Percentiles rank a stretch among this genome's conserved stretches.
Evolutionary conservation across 768 basidiomycete genomes (phyloP).

Genomic region (Tephrocybe sp.): DNA sequence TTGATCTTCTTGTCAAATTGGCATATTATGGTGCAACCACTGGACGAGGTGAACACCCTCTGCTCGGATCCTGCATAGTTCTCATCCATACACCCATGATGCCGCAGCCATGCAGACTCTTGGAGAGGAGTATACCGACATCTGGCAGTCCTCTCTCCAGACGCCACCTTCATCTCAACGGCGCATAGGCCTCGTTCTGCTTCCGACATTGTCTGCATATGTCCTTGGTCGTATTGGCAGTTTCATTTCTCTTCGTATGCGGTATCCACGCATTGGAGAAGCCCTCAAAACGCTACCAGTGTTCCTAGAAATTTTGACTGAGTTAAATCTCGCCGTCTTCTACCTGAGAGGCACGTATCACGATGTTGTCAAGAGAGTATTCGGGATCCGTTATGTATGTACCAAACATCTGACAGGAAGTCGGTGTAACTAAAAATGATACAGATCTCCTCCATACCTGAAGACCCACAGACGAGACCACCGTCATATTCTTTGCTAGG

Average conservation of each 20-base stretch:
- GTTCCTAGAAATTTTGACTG: conserved; percentile 53
- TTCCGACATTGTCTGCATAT: conserved; percentile 66
- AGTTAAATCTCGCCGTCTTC: conserved; percentile 78
- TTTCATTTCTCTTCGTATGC: conserved; percentile 32
- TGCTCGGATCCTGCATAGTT: not conserved
- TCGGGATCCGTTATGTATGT: conserved; percentile 67
- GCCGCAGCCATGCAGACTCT: conserved; percentile 71
- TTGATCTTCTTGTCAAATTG: conserved; percentile 65
- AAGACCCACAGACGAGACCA: conserved; percentile 67
- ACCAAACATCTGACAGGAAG: not conserved
- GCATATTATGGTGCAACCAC: conserved; percentile 74
- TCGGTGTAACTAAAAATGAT: not conserved
- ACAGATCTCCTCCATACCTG: conserved; percentile 72
- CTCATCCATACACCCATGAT: not conserved
- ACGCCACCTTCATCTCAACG: conserved; percentile 41
- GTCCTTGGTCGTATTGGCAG: conserved; percentile 47
- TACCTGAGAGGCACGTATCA: conserved; percentile 83
- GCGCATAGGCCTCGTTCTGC: conserved; percentile 57
- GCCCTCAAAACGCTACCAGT: conserved; percentile 42
- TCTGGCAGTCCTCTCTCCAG: conserved; percentile 53
- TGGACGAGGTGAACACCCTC: conserved; percentile 56
- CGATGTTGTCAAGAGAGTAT: conserved; percentile 60
- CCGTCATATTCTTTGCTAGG: conserved; percentile 89
- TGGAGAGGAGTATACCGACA: conserved; percentile 90
- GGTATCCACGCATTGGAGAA: conserved; percentile 30